Evolutionary conservation across 2,329 filamentous ascomycete species (phyloP), one percentile per base, ranked within the genome.

Genomic region (Rutstroemia sp.): DNA sequence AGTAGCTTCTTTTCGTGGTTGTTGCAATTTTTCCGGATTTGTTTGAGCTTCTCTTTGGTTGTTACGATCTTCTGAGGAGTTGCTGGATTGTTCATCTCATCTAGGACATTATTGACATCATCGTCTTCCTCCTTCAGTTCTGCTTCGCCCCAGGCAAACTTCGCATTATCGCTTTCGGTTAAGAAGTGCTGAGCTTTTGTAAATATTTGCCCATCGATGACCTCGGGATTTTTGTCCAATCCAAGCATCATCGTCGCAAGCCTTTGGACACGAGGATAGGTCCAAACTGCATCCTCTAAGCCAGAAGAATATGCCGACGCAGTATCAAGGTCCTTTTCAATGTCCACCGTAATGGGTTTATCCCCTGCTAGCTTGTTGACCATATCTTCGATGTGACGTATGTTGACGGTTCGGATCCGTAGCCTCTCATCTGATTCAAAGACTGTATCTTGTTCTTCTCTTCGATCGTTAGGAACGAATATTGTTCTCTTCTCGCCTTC

Each of bases 1-100:
- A 96, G 75, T 7, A 99, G 78, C 63, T 86, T 87, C 70, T 89
- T 89, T 71, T 97, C 94, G 62, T 96, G 85, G 51, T 84, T 78
- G 56, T 87, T 91, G 63, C 81, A 83, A 44, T 76, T 83, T 64
- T 77, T 77, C 59, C 75, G 78, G 57, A 81, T 66, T 45, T 76
- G 73, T 25, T 75, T 75, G 17, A 83, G 69, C 41, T 71, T 69
- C 14, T 74, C 67, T 57, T 74, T 64, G 6, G 59, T 57, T 27
- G 71, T 71, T 23, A 23, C 5, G 61, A 67, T 48, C 57, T 71
- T 71, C 42, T 68, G 63, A 10, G 70, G 69, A 2, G 67, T 65
- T 39, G 68, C 56, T 56, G 64, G 70, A 54, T 48, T 64, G 62
- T 23, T 68, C 37, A 37, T 53, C 27, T 48, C 54, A 48, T 69